Evolutionary conservation across 2,329 filamentous ascomycete genomes (phyloP), one percentile per base, ranked within the genome.

Genomic region (Laburnicola sp.): DNA sequence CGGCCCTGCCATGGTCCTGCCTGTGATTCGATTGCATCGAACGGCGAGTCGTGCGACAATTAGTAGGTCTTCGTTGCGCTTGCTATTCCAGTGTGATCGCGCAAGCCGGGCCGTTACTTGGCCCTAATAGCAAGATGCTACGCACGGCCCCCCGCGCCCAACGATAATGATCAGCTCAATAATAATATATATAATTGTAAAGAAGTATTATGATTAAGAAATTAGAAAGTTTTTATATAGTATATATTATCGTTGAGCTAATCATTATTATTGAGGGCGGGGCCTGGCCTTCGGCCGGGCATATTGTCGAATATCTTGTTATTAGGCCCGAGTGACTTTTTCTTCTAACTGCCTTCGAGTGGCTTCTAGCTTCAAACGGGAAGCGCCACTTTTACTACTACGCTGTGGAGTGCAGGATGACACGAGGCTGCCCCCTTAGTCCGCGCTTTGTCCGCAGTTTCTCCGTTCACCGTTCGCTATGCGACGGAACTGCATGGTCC

Each of bases 41-140:
- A 38, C 27, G 25, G 16, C 32, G 43, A 45, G 25, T 45, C 43
- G 32, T 16, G 43, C 34, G 21, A 4, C 43, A 45, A 45, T 45
- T 34, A 45, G 2, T 16, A 16, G 16, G 16, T 16, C 16, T 16
- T 16, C 16, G 16, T 16, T 16, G 16, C 16, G 16, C 16, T 16
- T 16, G 16, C 16, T 16, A 16, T 16, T 16, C 16, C 16, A 16
- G 16, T 16, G 16, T 16, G 16, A 16, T 16, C 16, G 16, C 16
- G 16, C 16, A 16, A 16, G 16, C 16, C 16, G 16, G 16, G 16
- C 16, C 16, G 16, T 16, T 16, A 16, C 16, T 16, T 16, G 16
- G 16, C 16, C 16, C 16, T 16, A 16, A 16, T 16, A 16, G 16
- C 16, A 16, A 16, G 16, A 16, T 16, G 1, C 16, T 16, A 16